Evolutionary conservation across 257 asterid species (phyloP).

Genomic region (Schizonepeta tenuifolia): DNA sequence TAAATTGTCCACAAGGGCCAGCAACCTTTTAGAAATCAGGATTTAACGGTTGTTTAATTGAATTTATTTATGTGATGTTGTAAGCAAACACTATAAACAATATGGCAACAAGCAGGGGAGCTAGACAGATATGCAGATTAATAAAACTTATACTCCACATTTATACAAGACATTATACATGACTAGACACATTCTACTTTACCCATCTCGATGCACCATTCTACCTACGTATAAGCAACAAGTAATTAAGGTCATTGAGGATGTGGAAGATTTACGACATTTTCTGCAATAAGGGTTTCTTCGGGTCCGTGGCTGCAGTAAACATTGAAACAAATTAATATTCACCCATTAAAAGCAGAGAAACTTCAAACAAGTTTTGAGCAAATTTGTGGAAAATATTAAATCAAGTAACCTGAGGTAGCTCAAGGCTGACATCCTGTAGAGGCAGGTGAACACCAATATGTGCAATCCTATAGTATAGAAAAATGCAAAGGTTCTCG

Average conservation of each 20-base stretch:
- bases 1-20: no score
- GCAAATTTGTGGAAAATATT: not conserved
- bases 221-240: constrained; percentile 12
- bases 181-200: not conserved
- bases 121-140: not conserved
- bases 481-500: constrained; percentile 92
- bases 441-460: constrained; percentile 93
- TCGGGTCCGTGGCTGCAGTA: constrained; percentile 85
- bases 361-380: not conserved
- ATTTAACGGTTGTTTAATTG: not conserved
- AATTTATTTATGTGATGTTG: not conserved
- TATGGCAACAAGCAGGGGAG: not conserved
- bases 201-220: not conserved
- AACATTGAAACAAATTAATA: constrained; percentile 32
- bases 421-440: constrained; percentile 96
- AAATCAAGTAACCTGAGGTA: constrained; percentile 63
- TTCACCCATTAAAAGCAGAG: constrained; percentile 11
- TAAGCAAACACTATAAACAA: not conserved
- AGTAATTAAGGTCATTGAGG: constrained; percentile 44
- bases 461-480: constrained; percentile 94
- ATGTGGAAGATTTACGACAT: constrained; percentile 68
- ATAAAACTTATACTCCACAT: constrained; percentile 2
- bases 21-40: no score
- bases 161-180: constrained; percentile 15
- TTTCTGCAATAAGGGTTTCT: constrained; percentile 56